phyloP scores from a whole-genome alignment of 2,329 filamentous ascomycete species.

The Hortaea werneckii region DNA sequence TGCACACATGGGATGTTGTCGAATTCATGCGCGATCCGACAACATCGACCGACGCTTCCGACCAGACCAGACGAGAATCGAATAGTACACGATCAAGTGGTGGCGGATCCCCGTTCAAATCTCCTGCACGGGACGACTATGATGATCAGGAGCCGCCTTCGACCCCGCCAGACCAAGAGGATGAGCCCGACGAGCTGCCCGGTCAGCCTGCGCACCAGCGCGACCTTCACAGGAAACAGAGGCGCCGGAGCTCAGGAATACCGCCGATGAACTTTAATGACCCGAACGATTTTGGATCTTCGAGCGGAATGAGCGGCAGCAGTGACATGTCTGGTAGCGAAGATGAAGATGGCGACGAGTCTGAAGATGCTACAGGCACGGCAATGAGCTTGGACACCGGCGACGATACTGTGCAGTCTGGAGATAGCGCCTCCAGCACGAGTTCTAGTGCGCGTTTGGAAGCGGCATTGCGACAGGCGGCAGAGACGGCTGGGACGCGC shows the following conservation, averaged over 20 bases:
- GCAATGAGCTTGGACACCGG: conserved; percentile 65
- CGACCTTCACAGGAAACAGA: conserved; percentile 52
- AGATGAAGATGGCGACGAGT: conserved; percentile 39
- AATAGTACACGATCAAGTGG: conserved; percentile 36
- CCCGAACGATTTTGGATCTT: conserved; percentile 57
- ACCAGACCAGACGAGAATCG: conserved; percentile 65
- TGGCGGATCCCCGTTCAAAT: conserved; percentile 21
- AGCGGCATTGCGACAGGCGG: conserved; percentile 64
- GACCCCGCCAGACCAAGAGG: conserved; percentile 51
- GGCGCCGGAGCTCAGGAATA: conserved; percentile 56
- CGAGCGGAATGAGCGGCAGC: conserved; percentile 64
- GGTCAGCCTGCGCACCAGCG: conserved; percentile 56
- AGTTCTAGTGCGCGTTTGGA: conserved; percentile 67
- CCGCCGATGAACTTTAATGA: conserved; percentile 55
- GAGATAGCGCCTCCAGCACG: conserved; percentile 38
- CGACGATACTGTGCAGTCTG: conserved; percentile 37
- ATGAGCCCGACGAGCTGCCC: conserved; percentile 39
- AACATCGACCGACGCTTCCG: conserved; percentile 58
- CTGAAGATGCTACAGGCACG: conserved; percentile 59
- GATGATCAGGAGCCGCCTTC: conserved; percentile 50
- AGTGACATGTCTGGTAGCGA: conserved; percentile 32
- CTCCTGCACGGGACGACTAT: conserved; percentile 31
- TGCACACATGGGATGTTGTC: conserved; percentile 94
- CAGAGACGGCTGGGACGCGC: conserved; percentile 64
- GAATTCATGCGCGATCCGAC: conserved; percentile 84